phyloP scores from a whole-genome alignment of 2,329 filamentous ascomycete genomes.

The Beauveria sp. region DNA sequence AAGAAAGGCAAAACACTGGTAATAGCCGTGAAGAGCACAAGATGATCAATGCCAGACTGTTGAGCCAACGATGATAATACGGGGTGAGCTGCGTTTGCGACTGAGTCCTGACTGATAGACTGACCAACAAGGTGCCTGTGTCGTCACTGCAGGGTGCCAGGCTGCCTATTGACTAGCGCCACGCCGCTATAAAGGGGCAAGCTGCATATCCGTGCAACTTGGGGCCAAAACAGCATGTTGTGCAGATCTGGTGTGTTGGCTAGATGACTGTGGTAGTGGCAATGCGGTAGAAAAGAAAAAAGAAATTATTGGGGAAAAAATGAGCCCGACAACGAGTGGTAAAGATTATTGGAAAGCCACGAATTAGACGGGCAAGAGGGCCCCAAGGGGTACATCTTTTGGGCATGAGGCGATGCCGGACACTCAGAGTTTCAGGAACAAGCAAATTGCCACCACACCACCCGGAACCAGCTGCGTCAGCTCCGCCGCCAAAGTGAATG shows the following conservation, averaged over 20 bases:
- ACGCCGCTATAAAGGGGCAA: background rate
- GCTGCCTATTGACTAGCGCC: background rate
- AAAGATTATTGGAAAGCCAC: too few relatives aligned
- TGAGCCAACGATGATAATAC: too few relatives aligned
- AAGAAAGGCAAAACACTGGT: background rate
- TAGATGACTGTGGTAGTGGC: too few relatives aligned
- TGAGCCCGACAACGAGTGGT: too few relatives aligned
- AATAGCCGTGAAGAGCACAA: too few relatives aligned
- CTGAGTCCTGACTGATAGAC: background rate
- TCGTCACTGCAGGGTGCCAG: background rate
- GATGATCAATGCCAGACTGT: too few relatives aligned
- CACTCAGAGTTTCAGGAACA: slow-evolving; percentile 1
- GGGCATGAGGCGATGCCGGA: background rate
- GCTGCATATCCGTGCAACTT: background rate
- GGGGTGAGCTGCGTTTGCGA: background rate
- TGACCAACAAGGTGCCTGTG: background rate
- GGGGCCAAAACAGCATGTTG: background rate
- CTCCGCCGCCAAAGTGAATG: background rate
- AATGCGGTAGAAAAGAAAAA: too few relatives aligned
- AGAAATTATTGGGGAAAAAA: too few relatives aligned
- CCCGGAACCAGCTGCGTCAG: background rate
- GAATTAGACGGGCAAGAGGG: background rate
- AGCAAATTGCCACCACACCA: background rate
- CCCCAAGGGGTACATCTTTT: background rate
- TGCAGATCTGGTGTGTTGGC: background rate